phyloP scores from a whole-genome alignment of 495 filamentous ascomycete genomes.

The Clavariopsis aquatica region DNA sequence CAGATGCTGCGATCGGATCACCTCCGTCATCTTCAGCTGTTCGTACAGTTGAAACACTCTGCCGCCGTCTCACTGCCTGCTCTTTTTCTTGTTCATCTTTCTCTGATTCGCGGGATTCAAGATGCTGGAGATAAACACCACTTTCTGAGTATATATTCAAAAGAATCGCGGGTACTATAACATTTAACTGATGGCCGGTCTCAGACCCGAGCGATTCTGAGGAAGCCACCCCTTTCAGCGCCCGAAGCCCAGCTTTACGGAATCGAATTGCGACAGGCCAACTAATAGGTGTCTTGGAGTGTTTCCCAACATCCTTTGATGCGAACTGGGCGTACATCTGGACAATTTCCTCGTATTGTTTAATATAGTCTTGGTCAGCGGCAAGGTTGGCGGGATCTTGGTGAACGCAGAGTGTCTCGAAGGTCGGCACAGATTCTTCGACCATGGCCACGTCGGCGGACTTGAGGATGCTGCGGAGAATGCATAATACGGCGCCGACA shows the following conservation, averaged over 20 bases:
- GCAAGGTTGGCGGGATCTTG: conserved; percentile 77
- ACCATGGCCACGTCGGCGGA: conserved; percentile 85
- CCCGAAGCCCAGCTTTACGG: conserved; percentile 75
- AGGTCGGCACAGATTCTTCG: conserved; percentile 80
- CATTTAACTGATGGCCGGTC: conserved; percentile 68
- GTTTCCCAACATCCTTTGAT: conserved; percentile 51
- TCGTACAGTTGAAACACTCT: conserved; percentile 75
- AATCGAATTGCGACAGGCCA: conserved; percentile 78
- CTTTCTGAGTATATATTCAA: conserved; percentile 80
- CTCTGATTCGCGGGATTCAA: conserved; percentile 62
- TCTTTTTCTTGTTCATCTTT: conserved; percentile 68
- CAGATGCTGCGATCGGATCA: conserved; percentile 65
- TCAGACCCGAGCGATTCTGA: conserved; percentile 75
- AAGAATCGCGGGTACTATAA: conserved; percentile 78
- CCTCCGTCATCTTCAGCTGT: conserved; percentile 67
- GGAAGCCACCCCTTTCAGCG: conserved; percentile 73
- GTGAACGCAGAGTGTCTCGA: conserved; percentile 78
- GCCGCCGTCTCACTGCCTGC: conserved; percentile 59
- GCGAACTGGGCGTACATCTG: conserved; percentile 76
- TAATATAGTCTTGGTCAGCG: conserved; percentile 79
- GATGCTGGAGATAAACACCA: conserved; percentile 62
- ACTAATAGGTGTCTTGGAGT: conserved; percentile 57
- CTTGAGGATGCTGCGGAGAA: conserved; percentile 73
- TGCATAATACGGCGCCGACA: conserved; percentile 73
- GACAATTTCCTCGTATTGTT: conserved; percentile 79